phyloP scores from a whole-genome alignment of 2,329 filamentous ascomycete genomes.

The Colletotrichum coccodes region DNA sequence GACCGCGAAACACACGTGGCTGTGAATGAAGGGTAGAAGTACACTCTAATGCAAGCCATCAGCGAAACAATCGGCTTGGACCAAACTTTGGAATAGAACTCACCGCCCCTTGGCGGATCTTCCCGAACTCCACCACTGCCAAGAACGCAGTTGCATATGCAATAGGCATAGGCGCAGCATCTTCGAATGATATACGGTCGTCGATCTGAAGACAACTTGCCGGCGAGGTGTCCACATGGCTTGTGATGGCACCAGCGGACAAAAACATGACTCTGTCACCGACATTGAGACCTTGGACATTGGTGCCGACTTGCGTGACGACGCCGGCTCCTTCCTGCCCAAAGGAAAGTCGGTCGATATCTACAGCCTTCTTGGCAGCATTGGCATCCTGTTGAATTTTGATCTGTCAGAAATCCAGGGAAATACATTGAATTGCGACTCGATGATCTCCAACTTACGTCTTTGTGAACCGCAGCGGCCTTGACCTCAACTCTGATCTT shows the following conservation, averaged over 20 bases:
- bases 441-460: too few relatives aligned
- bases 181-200: constrained; percentile 43
- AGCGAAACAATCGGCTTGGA: background rate
- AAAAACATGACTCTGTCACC: constrained; percentile 10
- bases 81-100: background rate
- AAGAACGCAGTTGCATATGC: constrained; percentile 46
- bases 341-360: background rate
- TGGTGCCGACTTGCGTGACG: background rate
- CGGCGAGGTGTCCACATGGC: background rate
- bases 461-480: background rate
- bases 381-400: background rate
- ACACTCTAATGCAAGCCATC: background rate
- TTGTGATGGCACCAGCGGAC: background rate
- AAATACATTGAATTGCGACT: too few relatives aligned
- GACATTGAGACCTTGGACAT: background rate
- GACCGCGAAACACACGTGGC: background rate
- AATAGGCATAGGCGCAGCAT: constrained; percentile 46
- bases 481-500: background rate
- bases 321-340: constrained; percentile 17
- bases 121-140: constrained; percentile 41
- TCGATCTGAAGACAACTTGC: background rate
- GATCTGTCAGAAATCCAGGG: too few relatives aligned
- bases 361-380: background rate
- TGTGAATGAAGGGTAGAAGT: background rate
- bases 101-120: background rate